Conservation (phyloP, 257 asterid species). For the Linaria vulgaris region DNA sequence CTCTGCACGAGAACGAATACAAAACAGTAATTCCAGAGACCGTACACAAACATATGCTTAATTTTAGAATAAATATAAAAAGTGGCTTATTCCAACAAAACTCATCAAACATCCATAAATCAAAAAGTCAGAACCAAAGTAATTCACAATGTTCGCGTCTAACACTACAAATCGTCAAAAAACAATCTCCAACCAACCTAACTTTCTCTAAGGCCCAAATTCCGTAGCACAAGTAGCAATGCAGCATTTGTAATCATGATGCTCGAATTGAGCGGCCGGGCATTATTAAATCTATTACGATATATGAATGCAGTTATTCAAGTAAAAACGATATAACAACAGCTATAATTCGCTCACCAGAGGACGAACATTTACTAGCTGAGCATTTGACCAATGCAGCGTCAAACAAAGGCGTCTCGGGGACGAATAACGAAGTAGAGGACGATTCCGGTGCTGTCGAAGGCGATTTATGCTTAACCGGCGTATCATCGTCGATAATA, state of each 20-base stretch:
- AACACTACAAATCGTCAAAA: not conserved
- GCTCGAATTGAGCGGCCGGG: not conserved
- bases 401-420: constrained; percentile 64
- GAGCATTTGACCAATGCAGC: constrained; percentile 45
- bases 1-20: constrained; percentile 31
- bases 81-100: too few species aligned
- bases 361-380: constrained; percentile 25
- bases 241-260: not conserved
- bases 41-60: not conserved
- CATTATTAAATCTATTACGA: not conserved
- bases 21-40: constrained; percentile 19
- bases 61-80: not conserved
- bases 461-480: constrained; percentile 29
- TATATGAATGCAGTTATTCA: too few species aligned
- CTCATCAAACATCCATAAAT: too few species aligned
- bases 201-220: too few species aligned
- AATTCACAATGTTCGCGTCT: not conserved
- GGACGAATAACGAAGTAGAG: constrained; percentile 40
- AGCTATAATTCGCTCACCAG: constrained; percentile 32
- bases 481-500: constrained; percentile 61
- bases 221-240: not conserved
- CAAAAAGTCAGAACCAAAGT: not conserved
- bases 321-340: too few species aligned
- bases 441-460: constrained; percentile 21
- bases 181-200: not conserved